Evolutionary conservation across 1,139 yeast genomes (phyloP), one percentile per base, ranked within the genome.

Genomic region (Taphrina communis): DNA sequence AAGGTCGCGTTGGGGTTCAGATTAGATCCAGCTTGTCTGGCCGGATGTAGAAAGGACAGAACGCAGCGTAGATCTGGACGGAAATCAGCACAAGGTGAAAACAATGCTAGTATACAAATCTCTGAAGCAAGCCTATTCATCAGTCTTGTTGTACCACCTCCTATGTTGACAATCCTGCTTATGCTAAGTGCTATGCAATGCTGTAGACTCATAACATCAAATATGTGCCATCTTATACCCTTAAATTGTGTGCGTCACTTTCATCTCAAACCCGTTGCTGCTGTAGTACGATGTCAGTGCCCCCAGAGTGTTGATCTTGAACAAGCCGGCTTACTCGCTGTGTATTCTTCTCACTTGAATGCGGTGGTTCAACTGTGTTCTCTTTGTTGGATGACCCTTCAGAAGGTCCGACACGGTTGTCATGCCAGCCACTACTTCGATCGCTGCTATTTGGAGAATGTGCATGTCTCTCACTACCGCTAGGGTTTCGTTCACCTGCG

Each of bases 141-240:
- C 31, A 25, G 31, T 25, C 31, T 25, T 25, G 31, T 25, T 25
- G 31, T 39, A 9, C 42, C n/a, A 44, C 48, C 48, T 14, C 19
- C 48, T 44, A 44, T 17, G 8, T 44, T 17, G 19, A 44, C 48
- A 44, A 44, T 14, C 48, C 48, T 44, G 48, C 48, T 44, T 44
- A n/a, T 44, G 48, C 48, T 44, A 44, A 44, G 48, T 44, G 48
- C 48, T 44, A 44, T 44, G 48, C 48, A 44, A 44, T 44, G 48
- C 48, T 44, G 19, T 12, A 17, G n/a, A 44, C 48, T 44, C 48
- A 12, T 44, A 17, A 44, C 48, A 44, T 14, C 48, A 12, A 44
- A 44, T 44, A 44, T 2, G n/a, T 17, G 48, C 25, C 48, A 44
- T 14, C 19, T 44, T 3, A 11, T 14, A 17, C 48, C 48, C 3